Conservation (phyloP, 371 early-diverging fungal species). For the Enteropsectra breve region DNA sequence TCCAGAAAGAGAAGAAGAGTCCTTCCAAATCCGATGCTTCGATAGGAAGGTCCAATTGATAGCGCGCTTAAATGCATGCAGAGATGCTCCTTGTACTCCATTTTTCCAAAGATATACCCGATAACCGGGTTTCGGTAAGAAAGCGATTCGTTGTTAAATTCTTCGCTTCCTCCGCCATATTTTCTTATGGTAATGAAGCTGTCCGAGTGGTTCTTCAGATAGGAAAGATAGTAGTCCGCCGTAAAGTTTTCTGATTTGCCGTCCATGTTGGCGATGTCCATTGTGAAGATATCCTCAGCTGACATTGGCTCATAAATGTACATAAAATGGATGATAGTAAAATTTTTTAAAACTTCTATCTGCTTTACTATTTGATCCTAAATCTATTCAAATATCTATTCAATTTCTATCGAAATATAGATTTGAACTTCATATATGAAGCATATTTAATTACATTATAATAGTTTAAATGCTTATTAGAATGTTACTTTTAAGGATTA, state of each 20-base stretch:
- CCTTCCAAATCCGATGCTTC: constrained; percentile 76
- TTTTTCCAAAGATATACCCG: constrained; percentile 57
- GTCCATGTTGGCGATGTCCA: constrained; percentile 53
- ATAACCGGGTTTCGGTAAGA: background rate
- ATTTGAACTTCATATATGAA: too few species aligned
- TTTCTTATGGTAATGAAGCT: constrained; percentile 31
- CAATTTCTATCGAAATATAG: too few species aligned
- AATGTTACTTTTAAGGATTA: too few species aligned
- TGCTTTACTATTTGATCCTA: too few species aligned
- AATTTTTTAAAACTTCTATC: too few species aligned
- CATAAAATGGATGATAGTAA: constrained; percentile 20
- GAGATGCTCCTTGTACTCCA: constrained; percentile 53
- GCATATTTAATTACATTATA: too few species aligned
- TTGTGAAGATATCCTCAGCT: constrained; percentile 36
- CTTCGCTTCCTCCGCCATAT: background rate
- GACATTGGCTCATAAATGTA: constrained; percentile 27
- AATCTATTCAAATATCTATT: too few species aligned
- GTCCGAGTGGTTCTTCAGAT: constrained; percentile 35
- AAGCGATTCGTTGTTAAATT: constrained; percentile 1
- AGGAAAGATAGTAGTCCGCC: constrained; percentile 53
- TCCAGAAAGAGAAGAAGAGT: constrained; percentile 79
- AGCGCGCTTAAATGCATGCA: constrained; percentile 80
- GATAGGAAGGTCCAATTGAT: constrained; percentile 83
- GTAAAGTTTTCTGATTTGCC: constrained; percentile 47
- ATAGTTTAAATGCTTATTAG: too few species aligned